Evolutionary conservation across 805 yeast species (phyloP).

Genomic region (Candida alai): DNA sequence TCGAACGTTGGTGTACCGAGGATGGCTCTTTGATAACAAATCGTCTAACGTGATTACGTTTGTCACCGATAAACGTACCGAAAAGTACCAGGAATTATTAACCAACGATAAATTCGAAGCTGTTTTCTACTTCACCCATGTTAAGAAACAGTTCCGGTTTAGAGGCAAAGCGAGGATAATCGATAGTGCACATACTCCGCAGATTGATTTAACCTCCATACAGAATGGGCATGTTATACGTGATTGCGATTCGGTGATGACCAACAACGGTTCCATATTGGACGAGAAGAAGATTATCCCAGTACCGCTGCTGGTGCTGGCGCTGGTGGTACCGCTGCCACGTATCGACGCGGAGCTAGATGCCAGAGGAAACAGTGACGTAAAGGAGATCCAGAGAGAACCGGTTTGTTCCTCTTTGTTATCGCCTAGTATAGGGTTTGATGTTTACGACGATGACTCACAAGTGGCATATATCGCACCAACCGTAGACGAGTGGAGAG

Average conservation of each 20-base stretch:
- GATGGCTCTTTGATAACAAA: constrained; percentile 68
- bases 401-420: constrained; percentile 8
- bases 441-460: constrained; percentile 3
- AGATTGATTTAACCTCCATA: constrained; percentile 26
- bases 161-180: constrained; percentile 58
- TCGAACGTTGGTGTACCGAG: constrained; percentile 69
- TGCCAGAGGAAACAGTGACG: background rate
- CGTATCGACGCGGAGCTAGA: background rate
- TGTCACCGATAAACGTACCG: constrained; percentile 69
- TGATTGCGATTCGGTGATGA: constrained; percentile 6
- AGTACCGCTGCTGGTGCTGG: constrained; percentile 1
- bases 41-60: constrained; percentile 64
- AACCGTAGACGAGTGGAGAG: constrained; percentile 59
- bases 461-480: constrained; percentile 38
- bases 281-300: constrained; percentile 5
- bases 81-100: constrained; percentile 52
- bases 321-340: background rate
- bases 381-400: constrained; percentile 4
- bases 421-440: constrained; percentile 6
- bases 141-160: constrained; percentile 68
- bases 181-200: constrained; percentile 29
- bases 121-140: constrained; percentile 63
- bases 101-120: constrained; percentile 63
- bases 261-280: constrained; percentile 3
- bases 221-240: constrained; percentile 12